A percentile compares a stretch with the other conserved stretches of the same genome.
Evolutionary conservation across 768 basidiomycete species (phyloP).

Genomic region (Cubamyces lactineus): DNA sequence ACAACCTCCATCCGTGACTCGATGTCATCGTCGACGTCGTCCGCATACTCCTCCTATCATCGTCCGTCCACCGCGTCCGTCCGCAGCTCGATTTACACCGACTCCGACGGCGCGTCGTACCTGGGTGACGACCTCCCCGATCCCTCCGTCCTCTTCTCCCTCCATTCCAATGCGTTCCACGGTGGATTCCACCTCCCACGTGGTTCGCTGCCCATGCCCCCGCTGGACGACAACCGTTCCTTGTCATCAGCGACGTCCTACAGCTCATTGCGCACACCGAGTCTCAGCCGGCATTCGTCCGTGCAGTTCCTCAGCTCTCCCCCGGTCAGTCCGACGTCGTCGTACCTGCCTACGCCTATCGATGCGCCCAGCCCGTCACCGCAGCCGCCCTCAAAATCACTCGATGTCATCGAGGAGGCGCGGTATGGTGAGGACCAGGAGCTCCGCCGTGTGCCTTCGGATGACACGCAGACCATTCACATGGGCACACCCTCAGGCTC

Average conservation of each 20-base stretch:
- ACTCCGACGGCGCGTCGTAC: constrained; percentile 42
- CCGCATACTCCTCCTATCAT: constrained; percentile 16
- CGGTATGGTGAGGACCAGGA: constrained; percentile 26
- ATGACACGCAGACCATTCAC: constrained; percentile 12
- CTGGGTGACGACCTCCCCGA: constrained; percentile 36
- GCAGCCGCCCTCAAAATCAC: constrained; percentile 18
- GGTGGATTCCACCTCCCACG: constrained; percentile 40
- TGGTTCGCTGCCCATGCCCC: constrained; percentile 35
- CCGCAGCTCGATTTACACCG: constrained; percentile 26
- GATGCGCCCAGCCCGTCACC: constrained; percentile 31
- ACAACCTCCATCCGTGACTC: constrained; percentile 11
- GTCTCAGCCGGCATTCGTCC: constrained; percentile 32
- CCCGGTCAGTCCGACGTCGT: constrained; percentile 38
- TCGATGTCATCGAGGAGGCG: constrained; percentile 46
- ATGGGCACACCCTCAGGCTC: neutral
- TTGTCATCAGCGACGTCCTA: constrained; percentile 39
- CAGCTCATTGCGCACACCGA: constrained; percentile 34
- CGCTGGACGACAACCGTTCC: constrained; percentile 52
- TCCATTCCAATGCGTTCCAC: constrained; percentile 21
- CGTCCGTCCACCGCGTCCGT: constrained; percentile 8
- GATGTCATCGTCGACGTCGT: constrained; percentile 14
- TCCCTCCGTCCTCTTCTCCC: constrained; percentile 27
- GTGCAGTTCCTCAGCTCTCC: constrained; percentile 39
- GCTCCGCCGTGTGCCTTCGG: constrained; percentile 7
- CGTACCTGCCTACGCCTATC: constrained; percentile 35